These are phyloP conservation scores for Pseudocercospora pini-densiflorae DNA, from an alignment of 2,329 filamentous ascomycete genomes.

Conservation along the genomic window DNA sequence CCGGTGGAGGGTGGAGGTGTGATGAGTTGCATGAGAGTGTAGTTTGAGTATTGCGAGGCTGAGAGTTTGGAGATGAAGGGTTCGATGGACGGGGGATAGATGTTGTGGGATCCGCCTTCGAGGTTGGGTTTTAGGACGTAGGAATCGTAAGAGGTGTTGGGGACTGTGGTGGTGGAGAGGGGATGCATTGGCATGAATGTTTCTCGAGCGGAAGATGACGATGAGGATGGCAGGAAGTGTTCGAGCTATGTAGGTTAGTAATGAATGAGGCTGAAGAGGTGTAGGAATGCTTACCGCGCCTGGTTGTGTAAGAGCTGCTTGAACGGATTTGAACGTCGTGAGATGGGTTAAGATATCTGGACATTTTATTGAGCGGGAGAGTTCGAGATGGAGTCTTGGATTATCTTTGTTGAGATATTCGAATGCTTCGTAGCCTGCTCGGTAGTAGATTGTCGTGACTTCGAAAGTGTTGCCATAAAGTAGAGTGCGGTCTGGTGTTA, in stretches of 20 bases:
- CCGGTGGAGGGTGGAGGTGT: conserved; percentile 39
- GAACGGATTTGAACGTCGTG: conserved; percentile 50
- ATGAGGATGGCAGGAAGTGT: conserved; percentile 39
- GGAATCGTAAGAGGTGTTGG: conserved; percentile 30
- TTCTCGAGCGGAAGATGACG: conserved; percentile 40
- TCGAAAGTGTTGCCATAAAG: conserved; percentile 45
- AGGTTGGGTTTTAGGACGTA: conserved; percentile 51
- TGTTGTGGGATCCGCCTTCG: conserved; percentile 52
- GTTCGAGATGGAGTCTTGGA: conserved; percentile 44
- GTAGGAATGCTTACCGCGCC: conserved; percentile 40
- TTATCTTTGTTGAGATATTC: conserved; percentile 44
- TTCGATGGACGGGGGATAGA: conserved; percentile 47
- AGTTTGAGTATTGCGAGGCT: conserved; percentile 39
- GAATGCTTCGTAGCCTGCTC: conserved; percentile 48
- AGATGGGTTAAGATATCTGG: conserved; percentile 49
- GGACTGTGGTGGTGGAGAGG: conserved; percentile 40
- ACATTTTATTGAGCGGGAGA: conserved; percentile 50
- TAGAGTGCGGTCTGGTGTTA: conserved; percentile 41
- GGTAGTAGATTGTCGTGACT: conserved; percentile 49
- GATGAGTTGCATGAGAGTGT: conserved; percentile 50
- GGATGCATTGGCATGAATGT: conserved; percentile 47
- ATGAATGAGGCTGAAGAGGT: conserved; percentile 16
- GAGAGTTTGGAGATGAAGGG: conserved; percentile 38
- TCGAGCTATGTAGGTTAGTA: background rate
- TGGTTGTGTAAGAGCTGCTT: conserved; percentile 45